Evolutionary conservation across 441 rosid genomes (phyloP).

Genomic region (Adansonia gregorii): DNA sequence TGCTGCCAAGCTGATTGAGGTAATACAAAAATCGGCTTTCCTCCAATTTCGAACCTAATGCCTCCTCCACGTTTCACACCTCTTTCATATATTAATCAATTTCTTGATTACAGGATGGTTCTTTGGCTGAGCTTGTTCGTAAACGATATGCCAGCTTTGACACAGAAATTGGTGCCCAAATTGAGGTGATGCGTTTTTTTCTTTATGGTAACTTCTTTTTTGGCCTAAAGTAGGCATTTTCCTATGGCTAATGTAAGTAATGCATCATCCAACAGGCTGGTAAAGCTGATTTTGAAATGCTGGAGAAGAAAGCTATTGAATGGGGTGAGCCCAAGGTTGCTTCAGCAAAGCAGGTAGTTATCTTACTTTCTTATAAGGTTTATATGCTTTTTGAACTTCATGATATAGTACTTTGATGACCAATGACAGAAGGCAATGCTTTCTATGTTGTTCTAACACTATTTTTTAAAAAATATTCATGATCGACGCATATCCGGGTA

Average conservation of each 20-base stretch:
- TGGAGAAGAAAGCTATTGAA: slow-evolving; percentile 85
- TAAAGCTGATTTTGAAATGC: slow-evolving; percentile 78
- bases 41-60: not conserved
- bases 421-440: slow-evolving; percentile 4
- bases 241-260: not conserved
- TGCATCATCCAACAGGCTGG: slow-evolving; percentile 59
- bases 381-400: not conserved
- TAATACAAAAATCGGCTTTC: slow-evolving; percentile 29
- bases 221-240: not conserved
- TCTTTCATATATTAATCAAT: not conserved
- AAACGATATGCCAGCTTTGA: slow-evolving; percentile 82
- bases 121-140: slow-evolving; percentile 58
- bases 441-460: not conserved
- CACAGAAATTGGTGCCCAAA: slow-evolving; percentile 66
- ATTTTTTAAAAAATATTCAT: too few species aligned
- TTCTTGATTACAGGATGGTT: slow-evolving; percentile 61
- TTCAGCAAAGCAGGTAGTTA: slow-evolving; percentile 90
- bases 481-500: too few species aligned
- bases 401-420: not conserved
- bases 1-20: slow-evolving; percentile 85
- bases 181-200: slow-evolving; percentile 52
- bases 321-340: slow-evolving; percentile 90
- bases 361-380: not conserved
- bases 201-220: not conserved
- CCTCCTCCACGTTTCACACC: not conserved